Percentiles rank a stretch among this genome's conserved stretches.
Evolutionary conservation across 2,329 filamentous ascomycete genomes (phyloP).

Genomic region (Xylaria sp.): DNA sequence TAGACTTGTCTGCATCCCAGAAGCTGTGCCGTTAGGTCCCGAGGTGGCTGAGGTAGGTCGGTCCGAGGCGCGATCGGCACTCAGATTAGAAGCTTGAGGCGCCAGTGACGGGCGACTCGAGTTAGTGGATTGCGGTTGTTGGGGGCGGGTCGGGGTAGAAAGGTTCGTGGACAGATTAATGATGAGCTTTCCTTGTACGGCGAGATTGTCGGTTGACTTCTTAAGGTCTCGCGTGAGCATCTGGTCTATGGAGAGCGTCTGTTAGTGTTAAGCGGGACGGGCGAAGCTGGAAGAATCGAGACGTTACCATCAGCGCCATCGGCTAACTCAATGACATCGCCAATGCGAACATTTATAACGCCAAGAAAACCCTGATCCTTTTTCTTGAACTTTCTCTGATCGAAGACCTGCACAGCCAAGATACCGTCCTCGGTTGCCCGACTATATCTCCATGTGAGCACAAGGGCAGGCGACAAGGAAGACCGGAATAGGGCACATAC

Average conservation of each 20-base stretch:
- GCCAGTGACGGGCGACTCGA: conserved; percentile 60
- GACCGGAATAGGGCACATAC: conserved; percentile 65
- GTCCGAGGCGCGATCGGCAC: conserved; percentile 58
- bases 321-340: conserved; percentile 91
- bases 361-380: conserved; percentile 99
- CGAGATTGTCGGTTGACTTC: conserved; percentile 97
- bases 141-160: conserved; percentile 69
- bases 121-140: conserved; percentile 53
- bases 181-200: conserved; percentile 97
- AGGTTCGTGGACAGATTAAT: conserved; percentile 96
- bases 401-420: conserved; percentile 96
- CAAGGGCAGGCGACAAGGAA: conserved; percentile 35
- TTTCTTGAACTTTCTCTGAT: conserved; percentile 99
- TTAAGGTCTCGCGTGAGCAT: conserved; percentile 98
- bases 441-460: conserved; percentile 61
- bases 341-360: conserved; percentile 96
- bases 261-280: conserved; percentile 45
- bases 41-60: conserved; percentile 66
- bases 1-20: conserved; percentile 56
- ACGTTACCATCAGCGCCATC: conserved; percentile 85
- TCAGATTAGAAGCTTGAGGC: conserved; percentile 58
- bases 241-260: conserved; percentile 73
- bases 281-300: conserved; percentile 42
- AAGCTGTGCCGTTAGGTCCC: conserved; percentile 57
- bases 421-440: conserved; percentile 94